A percentile compares a stretch with the other conserved stretches of the same genome.
Conservation (phyloP, 1,139 yeast genomes). For the Yamadazyma dendronema region DNA sequence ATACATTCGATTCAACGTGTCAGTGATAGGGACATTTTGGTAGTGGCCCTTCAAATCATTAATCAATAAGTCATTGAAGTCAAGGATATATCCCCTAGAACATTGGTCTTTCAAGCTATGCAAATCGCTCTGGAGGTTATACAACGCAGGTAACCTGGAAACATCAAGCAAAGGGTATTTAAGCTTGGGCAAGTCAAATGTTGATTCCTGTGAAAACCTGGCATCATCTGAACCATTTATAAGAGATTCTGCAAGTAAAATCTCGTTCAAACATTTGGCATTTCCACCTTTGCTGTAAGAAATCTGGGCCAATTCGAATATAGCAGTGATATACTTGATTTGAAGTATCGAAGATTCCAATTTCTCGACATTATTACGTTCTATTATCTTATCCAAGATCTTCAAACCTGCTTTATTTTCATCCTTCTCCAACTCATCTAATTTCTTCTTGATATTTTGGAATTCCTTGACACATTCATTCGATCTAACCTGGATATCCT, state of each 20-base stretch:
- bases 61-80: conserved; percentile 54
- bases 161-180: conserved; percentile 52
- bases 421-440: conserved; percentile 44
- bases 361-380: conserved; percentile 57
- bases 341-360: conserved; percentile 70
- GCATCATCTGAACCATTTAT: conserved; percentile 48
- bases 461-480: conserved; percentile 50
- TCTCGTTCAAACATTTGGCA: conserved; percentile 46
- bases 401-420: conserved; percentile 54
- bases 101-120: conserved; percentile 54
- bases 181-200: conserved; percentile 41
- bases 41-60: conserved; percentile 62
- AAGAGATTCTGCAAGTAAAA: conserved; percentile 56
- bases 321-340: conserved; percentile 47
- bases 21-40: conserved; percentile 44
- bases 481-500: conserved; percentile 59
- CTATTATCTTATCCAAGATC: conserved; percentile 50
- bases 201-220: conserved; percentile 21
- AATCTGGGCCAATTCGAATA: conserved; percentile 52
- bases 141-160: conserved; percentile 56
- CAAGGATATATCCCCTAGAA: conserved; percentile 63
- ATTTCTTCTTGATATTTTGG: conserved; percentile 39
- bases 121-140: conserved; percentile 51
- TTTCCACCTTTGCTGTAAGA: conserved; percentile 43
- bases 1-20: conserved; percentile 53